These are phyloP conservation scores for Lolium multiflorum DNA, from an alignment of 176 grass and related monocot genomes.

Conservation along the genomic window DNA sequence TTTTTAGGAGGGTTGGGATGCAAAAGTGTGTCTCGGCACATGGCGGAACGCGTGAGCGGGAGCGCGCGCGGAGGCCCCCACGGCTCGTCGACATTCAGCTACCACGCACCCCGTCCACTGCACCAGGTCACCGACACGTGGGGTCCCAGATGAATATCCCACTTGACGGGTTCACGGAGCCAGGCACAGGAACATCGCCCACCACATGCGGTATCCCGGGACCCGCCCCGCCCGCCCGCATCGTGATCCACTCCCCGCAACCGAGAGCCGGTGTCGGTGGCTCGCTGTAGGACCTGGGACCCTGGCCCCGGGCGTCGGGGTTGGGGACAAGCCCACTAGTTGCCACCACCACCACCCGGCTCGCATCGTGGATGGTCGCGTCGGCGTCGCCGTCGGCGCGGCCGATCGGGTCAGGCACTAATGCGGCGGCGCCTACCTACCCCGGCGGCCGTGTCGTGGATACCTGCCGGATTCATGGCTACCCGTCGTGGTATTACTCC, in stretches of 20 bases:
- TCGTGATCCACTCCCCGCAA: constrained; percentile 17
- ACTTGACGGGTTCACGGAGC: not conserved
- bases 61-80: not conserved
- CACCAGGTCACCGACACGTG: not conserved
- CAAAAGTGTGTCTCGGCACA: not conserved
- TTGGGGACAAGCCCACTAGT: constrained; percentile 40
- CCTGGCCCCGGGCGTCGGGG: not conserved
- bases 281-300: not conserved
- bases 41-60: not conserved
- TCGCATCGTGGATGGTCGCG: not conserved
- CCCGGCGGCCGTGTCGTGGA: not conserved
- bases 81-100: not conserved
- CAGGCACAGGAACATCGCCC: not conserved
- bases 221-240: not conserved
- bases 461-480: not conserved
- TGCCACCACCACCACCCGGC: not conserved
- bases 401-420: not conserved
- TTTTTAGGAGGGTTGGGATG: not conserved
- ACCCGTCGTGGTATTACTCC: not conserved
- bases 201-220: not conserved
- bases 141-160: not conserved
- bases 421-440: constrained; percentile 14
- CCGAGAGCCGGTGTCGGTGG: constrained; percentile 10
- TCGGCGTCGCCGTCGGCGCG: not conserved
- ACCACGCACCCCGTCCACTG: not conserved